These are phyloP conservation scores for Microsporum audouinii DNA, from an alignment of 2,329 filamentous ascomycete species.

Conservation along the genomic window DNA sequence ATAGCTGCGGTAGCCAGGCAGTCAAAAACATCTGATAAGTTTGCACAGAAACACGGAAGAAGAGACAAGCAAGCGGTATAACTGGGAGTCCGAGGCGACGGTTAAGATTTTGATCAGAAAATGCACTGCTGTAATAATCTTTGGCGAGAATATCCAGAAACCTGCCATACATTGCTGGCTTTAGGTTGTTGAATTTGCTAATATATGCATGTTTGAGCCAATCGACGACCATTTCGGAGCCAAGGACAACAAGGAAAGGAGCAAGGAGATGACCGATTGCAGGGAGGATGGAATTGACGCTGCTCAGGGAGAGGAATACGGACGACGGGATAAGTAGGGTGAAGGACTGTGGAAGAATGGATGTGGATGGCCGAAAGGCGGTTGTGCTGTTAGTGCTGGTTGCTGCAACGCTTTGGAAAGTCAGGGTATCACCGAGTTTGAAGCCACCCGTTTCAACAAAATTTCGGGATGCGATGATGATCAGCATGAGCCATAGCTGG, in stretches of 20 bases:
- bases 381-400: slow-evolving; percentile 35
- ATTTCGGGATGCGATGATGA: slow-evolving; percentile 92
- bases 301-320: slow-evolving; percentile 33
- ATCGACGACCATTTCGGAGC: slow-evolving; percentile 93
- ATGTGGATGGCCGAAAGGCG: slow-evolving; percentile 45
- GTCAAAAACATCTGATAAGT: slow-evolving; percentile 98
- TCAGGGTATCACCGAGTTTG: slow-evolving; percentile 39
- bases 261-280: slow-evolving; percentile 67
- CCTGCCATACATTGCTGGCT: slow-evolving; percentile 75
- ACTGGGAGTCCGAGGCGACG: slow-evolving; percentile 82
- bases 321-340: slow-evolving; percentile 61
- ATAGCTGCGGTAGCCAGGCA: slow-evolving; percentile 58
- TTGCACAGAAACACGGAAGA: slow-evolving; percentile 86
- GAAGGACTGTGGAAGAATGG: slow-evolving; percentile 80
- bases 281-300: slow-evolving; percentile 33
- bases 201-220: slow-evolving; percentile 97
- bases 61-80: slow-evolving; percentile 82
- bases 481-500: slow-evolving; percentile 92
- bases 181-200: slow-evolving; percentile 96
- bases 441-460: slow-evolving; percentile 89
- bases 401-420: slow-evolving; percentile 21
- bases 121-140: slow-evolving; percentile 96
- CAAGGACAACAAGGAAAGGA: slow-evolving; percentile 85
- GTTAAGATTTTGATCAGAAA: slow-evolving; percentile 79
- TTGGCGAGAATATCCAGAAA: slow-evolving; percentile 92